These are phyloP conservation scores for Fusarium siculi DNA, from an alignment of 2,329 filamentous ascomycete species.

Conservation along the genomic window DNA sequence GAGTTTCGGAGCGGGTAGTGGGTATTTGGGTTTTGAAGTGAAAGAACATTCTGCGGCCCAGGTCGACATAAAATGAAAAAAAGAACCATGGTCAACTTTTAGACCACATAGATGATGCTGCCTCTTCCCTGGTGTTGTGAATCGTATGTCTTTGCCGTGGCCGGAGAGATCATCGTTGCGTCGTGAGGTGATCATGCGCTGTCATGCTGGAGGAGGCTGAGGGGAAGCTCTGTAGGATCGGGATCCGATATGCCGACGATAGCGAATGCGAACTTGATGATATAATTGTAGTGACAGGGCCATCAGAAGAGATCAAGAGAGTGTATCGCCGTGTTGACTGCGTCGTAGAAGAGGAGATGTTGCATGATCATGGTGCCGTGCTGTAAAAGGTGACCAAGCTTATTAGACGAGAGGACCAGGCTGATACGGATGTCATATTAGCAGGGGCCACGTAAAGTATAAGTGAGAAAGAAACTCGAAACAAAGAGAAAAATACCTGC, in stretches of 20 bases:
- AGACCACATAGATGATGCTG: slow-evolving; percentile 17
- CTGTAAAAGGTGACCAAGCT: slow-evolving; percentile 30
- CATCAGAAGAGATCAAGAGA: neutral
- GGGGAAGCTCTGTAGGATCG: slow-evolving; percentile 26
- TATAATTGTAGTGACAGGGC: too few relatives aligned
- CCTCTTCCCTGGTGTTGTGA: slow-evolving; percentile 2
- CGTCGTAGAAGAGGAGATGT: neutral
- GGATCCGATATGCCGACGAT: slow-evolving; percentile 1
- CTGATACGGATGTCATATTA: slow-evolving; percentile 29
- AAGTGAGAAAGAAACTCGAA: neutral
- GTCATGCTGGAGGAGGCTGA: slow-evolving; percentile 27
- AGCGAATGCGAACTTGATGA: neutral
- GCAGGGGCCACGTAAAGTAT: neutral
- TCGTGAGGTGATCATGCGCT: slow-evolving; percentile 25
- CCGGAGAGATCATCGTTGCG: neutral
- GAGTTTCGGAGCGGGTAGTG: slow-evolving; percentile 50
- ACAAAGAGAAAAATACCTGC: neutral
- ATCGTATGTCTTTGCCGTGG: neutral
- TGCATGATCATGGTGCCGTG: slow-evolving; percentile 6
- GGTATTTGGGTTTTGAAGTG: slow-evolving; percentile 42
- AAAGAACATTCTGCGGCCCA: slow-evolving; percentile 40
- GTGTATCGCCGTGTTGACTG: neutral
- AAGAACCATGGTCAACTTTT: slow-evolving; percentile 32
- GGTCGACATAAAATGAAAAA: slow-evolving; percentile 39
- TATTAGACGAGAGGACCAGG: slow-evolving; percentile 26